Base-by-base conservation (phyloP, 371 early-diverging fungal species). In the Mortierella sp. region DNA sequence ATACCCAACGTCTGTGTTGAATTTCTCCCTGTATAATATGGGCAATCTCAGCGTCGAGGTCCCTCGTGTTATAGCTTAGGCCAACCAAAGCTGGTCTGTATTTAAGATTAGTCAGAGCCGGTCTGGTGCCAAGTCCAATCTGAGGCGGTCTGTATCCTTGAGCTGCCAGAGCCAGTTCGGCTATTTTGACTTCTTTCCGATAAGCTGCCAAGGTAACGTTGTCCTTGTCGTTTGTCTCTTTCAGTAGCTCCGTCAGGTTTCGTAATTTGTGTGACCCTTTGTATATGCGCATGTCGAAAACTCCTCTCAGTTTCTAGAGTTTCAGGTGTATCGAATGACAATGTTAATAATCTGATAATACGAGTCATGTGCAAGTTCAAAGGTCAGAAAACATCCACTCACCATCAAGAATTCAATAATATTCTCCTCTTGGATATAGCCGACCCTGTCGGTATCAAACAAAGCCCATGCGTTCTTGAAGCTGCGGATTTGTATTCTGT, bases 401-500 rank as follows among this genome's bases (percentile, higher is more conserved):
- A 80, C 81, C 69, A 52, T 73, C 84, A 90, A 86, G 49, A 92
- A 87, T 0, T 74, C 68, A 54, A 88, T 83, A 9, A 89, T 84
- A n/a, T 90, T 84, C 47, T 81, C 83, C 24, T 86, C 71, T 40
- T 78, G 84, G 8, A 92, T 85, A 68, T 86, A 90, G 0, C 91
- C 92, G 0, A 86, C 86, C 26, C 86, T 83, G 8, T 89, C 83
- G 4, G 64, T 75, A 62, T 92, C 92, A n/a, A 88, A 73, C 32
- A 86, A 87, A 11, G 88, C 87, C 92, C 92, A 92, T 10, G 80
- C 83, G 47, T 84, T 86, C 68, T 92, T 92, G 78, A 83, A 91
- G 64, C 88, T 78, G 68, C 93, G 86, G 49, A 93, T 90, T 71
- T 93, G 90, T 30, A 90, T 90, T 60, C 93, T 84, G 30, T 89